These are phyloP conservation scores for Trichosporon ovoides DNA, from an alignment of 1,284 basidiomycete species.

Conservation along the genomic window DNA sequence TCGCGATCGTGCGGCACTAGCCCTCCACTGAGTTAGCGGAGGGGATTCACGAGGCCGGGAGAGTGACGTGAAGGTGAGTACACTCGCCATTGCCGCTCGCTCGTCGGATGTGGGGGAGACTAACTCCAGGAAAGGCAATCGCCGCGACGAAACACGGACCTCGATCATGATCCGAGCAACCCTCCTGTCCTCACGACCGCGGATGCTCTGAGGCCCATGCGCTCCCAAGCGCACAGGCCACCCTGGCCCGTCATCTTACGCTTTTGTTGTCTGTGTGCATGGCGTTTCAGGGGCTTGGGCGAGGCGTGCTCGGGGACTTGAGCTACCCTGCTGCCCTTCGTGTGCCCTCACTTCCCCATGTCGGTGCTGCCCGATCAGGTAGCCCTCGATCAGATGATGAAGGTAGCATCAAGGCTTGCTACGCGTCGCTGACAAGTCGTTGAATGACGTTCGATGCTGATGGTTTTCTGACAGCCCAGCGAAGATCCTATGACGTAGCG, in stretches of 20 bases:
- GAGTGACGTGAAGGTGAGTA: background rate
- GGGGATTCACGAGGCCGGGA: too few species aligned
- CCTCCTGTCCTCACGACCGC: background rate
- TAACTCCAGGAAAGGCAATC: too few species aligned
- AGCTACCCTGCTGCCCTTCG: background rate
- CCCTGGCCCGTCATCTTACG: background rate
- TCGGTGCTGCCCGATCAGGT: background rate
- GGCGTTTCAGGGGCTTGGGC: background rate
- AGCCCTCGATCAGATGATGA: background rate
- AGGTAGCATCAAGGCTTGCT: too few species aligned
- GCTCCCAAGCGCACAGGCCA: background rate
- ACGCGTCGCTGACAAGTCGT: background rate
- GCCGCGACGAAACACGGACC: too few species aligned
- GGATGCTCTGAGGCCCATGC: background rate
- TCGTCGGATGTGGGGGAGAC: too few species aligned
- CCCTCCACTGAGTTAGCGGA: too few species aligned
- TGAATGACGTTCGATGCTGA: background rate
- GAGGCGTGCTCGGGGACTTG: background rate
- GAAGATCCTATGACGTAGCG: background rate
- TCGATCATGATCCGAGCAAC: background rate
- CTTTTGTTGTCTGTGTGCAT: constrained; percentile 2
- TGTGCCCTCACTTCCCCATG: background rate
- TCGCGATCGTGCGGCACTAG: too few species aligned
- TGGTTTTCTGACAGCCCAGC: background rate
- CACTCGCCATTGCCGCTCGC: too few species aligned